Conservation (phyloP, 1,284 basidiomycete genomes). For the Pseudozyma sp. region DNA sequence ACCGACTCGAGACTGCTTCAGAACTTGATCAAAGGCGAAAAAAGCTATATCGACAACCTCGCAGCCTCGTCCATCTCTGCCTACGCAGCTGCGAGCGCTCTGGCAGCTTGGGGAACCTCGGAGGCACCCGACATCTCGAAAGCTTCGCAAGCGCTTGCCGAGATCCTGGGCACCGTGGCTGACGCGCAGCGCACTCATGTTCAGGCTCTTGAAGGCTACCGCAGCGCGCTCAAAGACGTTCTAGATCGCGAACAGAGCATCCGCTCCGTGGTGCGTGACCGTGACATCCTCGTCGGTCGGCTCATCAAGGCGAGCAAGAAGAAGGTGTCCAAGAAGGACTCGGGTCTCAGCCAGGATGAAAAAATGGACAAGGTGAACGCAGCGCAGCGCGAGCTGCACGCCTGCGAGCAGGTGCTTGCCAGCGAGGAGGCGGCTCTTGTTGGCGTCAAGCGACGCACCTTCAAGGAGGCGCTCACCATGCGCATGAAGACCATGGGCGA, state of each 20-base stretch:
- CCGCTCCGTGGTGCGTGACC: constrained; percentile 69
- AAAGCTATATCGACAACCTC: constrained; percentile 65
- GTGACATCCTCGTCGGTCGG: constrained; percentile 70
- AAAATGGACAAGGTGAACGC: constrained; percentile 67
- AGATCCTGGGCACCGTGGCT: constrained; percentile 65
- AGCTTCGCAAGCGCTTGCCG: constrained; percentile 66
- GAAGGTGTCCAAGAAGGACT: constrained; percentile 59
- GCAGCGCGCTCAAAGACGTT: constrained; percentile 70
- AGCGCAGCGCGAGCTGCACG: constrained; percentile 69
- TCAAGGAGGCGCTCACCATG: constrained; percentile 70
- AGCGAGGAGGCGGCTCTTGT: constrained; percentile 68
- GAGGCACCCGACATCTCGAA: constrained; percentile 67
- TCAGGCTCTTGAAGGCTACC: constrained; percentile 68
- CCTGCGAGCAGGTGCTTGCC: constrained; percentile 69
- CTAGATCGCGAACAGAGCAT: constrained; percentile 70
- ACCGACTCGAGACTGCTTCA: constrained; percentile 69
- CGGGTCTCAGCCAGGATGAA: constrained; percentile 59
- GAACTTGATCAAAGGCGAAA: constrained; percentile 70
- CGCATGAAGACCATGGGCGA: constrained; percentile 70
- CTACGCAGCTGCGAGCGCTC: constrained; percentile 65
- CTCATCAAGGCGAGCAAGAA: constrained; percentile 70
- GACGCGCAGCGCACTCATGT: constrained; percentile 69
- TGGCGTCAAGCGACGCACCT: constrained; percentile 69
- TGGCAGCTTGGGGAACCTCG: constrained; percentile 70
- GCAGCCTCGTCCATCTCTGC: constrained; percentile 45